Conservation (phyloP, 805 yeast species). For the Wickerhamiella parazyma region DNA sequence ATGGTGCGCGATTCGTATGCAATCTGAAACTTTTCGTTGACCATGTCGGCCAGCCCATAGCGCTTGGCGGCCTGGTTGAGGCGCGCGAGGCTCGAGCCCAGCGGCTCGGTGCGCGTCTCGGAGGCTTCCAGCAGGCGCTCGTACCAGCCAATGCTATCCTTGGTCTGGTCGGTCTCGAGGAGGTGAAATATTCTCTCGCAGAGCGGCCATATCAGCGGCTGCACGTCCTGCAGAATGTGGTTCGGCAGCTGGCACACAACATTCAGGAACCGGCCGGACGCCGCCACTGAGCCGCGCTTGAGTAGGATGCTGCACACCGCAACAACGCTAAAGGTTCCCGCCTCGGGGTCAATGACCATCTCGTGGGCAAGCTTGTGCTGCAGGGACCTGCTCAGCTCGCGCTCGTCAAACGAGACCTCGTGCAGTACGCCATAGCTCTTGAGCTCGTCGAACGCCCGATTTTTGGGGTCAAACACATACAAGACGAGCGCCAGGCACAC, state of each 20-base stretch:
- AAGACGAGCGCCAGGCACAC: neutral
- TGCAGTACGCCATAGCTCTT: neutral
- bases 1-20: neutral
- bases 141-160: neutral
- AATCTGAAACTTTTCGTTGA: neutral
- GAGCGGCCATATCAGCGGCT: conserved; percentile 1
- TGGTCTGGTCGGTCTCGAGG: neutral
- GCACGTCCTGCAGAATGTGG: neutral
- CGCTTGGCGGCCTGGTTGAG: neutral
- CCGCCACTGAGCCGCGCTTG: neutral
- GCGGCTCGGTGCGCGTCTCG: neutral
- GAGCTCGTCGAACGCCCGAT: neutral
- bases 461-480: conserved; percentile 1
- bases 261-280: neutral
- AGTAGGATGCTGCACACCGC: neutral
- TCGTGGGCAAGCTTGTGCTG: neutral
- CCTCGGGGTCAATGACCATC: neutral
- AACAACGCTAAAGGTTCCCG: neutral
- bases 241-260: neutral
- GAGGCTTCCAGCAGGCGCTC: neutral
- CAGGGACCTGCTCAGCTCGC: neutral
- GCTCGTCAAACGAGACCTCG: neutral
- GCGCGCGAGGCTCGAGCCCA: neutral
- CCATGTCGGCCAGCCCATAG: neutral
- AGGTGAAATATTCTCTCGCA: neutral